These are phyloP conservation scores for Ocimum tenuiflorum DNA, from an alignment of 257 asterid genomes.

Conservation along the genomic window DNA sequence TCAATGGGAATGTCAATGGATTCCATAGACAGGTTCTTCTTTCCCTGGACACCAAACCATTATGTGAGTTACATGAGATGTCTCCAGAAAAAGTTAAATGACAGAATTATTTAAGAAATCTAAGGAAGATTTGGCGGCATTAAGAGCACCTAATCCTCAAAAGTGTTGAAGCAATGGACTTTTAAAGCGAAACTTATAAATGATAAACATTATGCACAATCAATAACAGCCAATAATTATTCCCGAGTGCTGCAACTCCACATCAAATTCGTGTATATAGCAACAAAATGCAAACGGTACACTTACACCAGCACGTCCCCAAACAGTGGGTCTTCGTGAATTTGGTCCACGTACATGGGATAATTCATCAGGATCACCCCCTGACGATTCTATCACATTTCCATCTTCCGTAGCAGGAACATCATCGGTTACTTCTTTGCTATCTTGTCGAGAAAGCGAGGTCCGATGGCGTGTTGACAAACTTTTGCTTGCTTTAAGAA, in stretches of 20 bases:
- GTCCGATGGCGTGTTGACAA: conserved; percentile 30
- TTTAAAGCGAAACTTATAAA: neutral
- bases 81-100: neutral
- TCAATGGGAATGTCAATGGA: conserved; percentile 56
- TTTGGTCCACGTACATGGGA: conserved; percentile 37
- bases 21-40: conserved; percentile 83
- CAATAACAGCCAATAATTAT: neutral
- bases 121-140: too few relatives aligned
- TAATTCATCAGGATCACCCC: conserved; percentile 31
- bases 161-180: too few relatives aligned
- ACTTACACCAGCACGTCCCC: conserved; percentile 86
- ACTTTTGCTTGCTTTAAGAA: conserved; percentile 27
- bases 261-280: neutral
- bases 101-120: too few relatives aligned
- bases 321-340: conserved; percentile 40
- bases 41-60: conserved; percentile 48
- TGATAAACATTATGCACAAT: conserved; percentile 1
- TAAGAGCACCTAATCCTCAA: too few relatives aligned
- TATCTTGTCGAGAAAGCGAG: conserved; percentile 30
- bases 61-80: conserved; percentile 12
- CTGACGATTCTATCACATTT: conserved; percentile 24
- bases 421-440: conserved; percentile 20
- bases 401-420: conserved; percentile 27
- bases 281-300: conserved; percentile 11
- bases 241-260: neutral